Base-by-base conservation (phyloP, 2,329 filamentous ascomycete species). In the Pseudocercospora fijiensis region DNA sequence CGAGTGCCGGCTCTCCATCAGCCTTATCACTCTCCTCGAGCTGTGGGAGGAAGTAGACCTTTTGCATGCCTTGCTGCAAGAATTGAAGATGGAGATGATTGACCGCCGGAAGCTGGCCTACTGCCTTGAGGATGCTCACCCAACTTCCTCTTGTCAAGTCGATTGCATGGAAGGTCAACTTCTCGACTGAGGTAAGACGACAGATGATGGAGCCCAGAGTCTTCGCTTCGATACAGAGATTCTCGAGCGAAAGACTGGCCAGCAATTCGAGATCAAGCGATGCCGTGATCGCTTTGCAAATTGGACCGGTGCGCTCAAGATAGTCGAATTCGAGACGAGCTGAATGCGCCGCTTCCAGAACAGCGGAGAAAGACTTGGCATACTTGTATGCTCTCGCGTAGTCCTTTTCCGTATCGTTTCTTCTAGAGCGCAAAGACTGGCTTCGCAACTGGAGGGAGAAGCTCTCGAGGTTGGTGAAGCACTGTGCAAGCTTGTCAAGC, bases 41-140 rank as follows among this genome's bases (percentile, higher is more conserved):
- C 24, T 72, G 70, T 45, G 68, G 57, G 18, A 74, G 57, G 61
- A 74, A 73, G 64, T 65, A 74, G 3, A 64, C 67, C 56, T 69
- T 72, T 41, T 61, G 52, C n/a, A 63, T 60, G 16, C n/a, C 53
- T 43, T 72, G 68, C 9, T 59, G 61, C 8, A 71, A 60, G 37
- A 67, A 73, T 61, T 68, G 67, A 11, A 75, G 64, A 49, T 75
- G 71, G 10, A 75, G 63, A 37, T 75, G 73, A 3, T 69, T 24
- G 20, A 74, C 62, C 4, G 60, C 24, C 10, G 67, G 62, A 27
- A 73, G 59, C 26, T 67, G 65, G 55, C 67, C 37, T 13, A 75
- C 57, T 11, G 60, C 62, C 28, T 68, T 62, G 30, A 75, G 62
- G 13, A 74, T 62, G n/a, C 67, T 49, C 4, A 61, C 51, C 73